Evolutionary conservation across 2,329 filamentous ascomycete genomes (phyloP), one percentile per base, ranked within the genome.

Genomic region (Ceratocystis colombiana): DNA sequence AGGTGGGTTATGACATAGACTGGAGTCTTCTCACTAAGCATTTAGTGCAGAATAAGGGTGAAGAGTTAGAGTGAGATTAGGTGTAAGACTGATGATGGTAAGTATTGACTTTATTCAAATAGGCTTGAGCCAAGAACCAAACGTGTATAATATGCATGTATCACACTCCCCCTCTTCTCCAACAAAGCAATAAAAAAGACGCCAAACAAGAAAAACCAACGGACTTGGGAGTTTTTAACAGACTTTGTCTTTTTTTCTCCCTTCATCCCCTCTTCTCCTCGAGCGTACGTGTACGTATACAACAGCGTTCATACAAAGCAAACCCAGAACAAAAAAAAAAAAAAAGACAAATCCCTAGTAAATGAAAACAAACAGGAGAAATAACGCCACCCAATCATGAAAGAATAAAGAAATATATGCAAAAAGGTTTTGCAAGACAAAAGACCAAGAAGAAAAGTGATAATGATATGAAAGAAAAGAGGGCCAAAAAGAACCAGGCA

Each of bases 331-430:
- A 63, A 62, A 61, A 48, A 66, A 62, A 65, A 48, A 66, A 67
- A 45, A 28, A 61, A 61, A 63, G 22, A 63, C 41, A 44, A 41
- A 67, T 25, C 30, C 12, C 46, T 50, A 33, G 57, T 61, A 64
- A 33, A 37, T 37, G 8, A 37, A 33, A 61, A 46, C 45, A 48
- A 30, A 45, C 20, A 62, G 30, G 45, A 28, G 8, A 22, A 65
- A 67, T 37, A 64, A 61, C 22, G 33, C 65, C 59, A 46, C 64
- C 64, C 64, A 64, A 65, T 61, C n/a, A 61, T 65, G 15, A 63
- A 22, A 50, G 37, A 53, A 59, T 44, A 61, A 59, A 33, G 28
- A 33, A 6, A 20, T 10, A 57, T 57, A 57, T 33, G 33, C 33
- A 30, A 25, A 57, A 57, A 12, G 25, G 53, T 57, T 57, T 6